phyloP scores from a whole-genome alignment of 225 moss, liverwort and hornwort genomes.

The Climacium dendroides region DNA sequence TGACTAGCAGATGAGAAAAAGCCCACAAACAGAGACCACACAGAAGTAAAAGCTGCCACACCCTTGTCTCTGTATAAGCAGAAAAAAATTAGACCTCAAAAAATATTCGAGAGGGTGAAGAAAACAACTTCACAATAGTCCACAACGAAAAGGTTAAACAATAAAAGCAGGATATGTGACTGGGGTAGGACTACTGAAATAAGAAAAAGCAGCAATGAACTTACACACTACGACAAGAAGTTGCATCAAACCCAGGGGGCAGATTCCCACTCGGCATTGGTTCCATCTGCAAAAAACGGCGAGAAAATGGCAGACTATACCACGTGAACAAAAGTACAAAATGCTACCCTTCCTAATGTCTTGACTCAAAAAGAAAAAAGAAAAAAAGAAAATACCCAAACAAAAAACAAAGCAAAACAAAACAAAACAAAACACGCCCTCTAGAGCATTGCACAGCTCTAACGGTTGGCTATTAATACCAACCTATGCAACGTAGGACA shows the following conservation, averaged over 20 bases:
- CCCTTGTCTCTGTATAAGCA: background rate
- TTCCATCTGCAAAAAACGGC: conserved; percentile 99
- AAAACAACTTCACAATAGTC: background rate
- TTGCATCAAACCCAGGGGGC: conserved; percentile 99
- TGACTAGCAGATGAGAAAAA: background rate
- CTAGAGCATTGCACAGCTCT: background rate
- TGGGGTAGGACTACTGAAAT: conserved; percentile 10
- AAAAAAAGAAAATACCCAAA: background rate
- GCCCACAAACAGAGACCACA: background rate
- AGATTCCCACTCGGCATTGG: conserved; percentile 99
- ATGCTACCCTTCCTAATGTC: background rate
- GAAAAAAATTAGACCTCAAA: background rate
- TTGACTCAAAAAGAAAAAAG: background rate
- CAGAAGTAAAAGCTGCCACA: background rate
- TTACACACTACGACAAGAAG: conserved; percentile 99
- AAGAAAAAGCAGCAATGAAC: conserved; percentile 70
- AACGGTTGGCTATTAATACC: background rate
- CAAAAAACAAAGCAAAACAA: background rate
- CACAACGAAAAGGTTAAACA: background rate
- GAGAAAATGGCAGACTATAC: conserved; percentile 30
- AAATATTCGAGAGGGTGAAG: background rate
- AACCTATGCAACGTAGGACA: background rate
- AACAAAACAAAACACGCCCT: background rate
- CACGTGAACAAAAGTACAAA: conserved; percentile 12
- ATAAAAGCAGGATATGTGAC: background rate